Conservation (phyloP, 2,329 filamentous ascomycete species). For the Colletotrichum lini region DNA sequence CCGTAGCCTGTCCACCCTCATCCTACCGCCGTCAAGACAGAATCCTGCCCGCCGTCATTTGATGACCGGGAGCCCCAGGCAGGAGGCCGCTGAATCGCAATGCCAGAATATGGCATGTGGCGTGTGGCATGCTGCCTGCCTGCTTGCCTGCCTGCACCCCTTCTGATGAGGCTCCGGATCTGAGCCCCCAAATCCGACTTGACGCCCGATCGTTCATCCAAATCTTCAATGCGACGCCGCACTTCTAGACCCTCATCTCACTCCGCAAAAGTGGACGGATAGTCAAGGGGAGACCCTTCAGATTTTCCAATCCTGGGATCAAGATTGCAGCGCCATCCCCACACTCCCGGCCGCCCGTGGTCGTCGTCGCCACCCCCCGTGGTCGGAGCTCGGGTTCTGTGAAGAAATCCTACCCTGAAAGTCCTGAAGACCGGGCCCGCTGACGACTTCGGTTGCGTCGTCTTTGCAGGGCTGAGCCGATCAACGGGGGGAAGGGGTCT, state of each 20-base stretch:
- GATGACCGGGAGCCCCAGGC: not conserved
- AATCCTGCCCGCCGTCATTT: not conserved
- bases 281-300: constrained; percentile 10
- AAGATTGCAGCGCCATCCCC: constrained; percentile 8
- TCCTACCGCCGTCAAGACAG: constrained; percentile 1
- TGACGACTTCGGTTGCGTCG: constrained; percentile 37
- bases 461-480: constrained; percentile 34
- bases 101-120: not conserved
- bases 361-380: constrained; percentile 4
- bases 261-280: constrained; percentile 25
- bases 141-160: not conserved
- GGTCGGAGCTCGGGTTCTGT: constrained; percentile 28
- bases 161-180: constrained; percentile 22
- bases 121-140: not conserved
- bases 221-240: constrained; percentile 20
- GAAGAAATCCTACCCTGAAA: constrained; percentile 6
- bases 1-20: constrained; percentile 3
- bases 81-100: not conserved
- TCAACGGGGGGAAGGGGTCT: constrained; percentile 4
- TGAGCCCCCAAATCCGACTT: constrained; percentile 12
- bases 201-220: constrained; percentile 12
- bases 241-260: constrained; percentile 10
- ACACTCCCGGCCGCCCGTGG: constrained; percentile 5
- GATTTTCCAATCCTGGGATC: constrained; percentile 8
- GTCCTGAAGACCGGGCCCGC: constrained; percentile 11